Conservation (phyloP, 2,329 filamentous ascomycete species). For the Stylonectria norvegica region DNA sequence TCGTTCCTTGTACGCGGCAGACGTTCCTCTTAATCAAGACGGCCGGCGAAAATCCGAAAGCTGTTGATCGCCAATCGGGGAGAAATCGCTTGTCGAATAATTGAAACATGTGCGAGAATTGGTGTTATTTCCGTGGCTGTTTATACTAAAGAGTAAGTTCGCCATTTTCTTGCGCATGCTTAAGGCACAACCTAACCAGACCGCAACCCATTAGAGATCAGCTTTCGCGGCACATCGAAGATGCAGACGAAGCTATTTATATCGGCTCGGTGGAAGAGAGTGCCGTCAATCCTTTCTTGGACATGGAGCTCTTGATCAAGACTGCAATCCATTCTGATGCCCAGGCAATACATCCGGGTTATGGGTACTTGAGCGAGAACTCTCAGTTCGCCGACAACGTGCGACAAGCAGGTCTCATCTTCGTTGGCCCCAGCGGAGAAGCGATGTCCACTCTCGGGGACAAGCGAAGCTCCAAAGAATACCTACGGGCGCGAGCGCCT, state of each 20-base stretch:
- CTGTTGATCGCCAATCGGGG: conserved; percentile 23
- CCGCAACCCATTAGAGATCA: conserved; percentile 5
- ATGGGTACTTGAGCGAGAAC: conserved; percentile 37
- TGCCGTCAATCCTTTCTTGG: conserved; percentile 11
- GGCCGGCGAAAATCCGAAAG: conserved; percentile 27
- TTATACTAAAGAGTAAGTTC: conserved; percentile 44
- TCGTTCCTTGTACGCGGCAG: background rate
- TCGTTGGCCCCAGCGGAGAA: conserved; percentile 52
- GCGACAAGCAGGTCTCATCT: conserved; percentile 49
- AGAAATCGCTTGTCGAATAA: conserved; percentile 21
- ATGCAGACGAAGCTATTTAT: conserved; percentile 17
- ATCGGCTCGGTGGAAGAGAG: conserved; percentile 11
- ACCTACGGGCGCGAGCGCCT: conserved; percentile 13
- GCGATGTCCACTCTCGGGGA: conserved; percentile 31
- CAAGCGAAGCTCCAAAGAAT: conserved; percentile 19
- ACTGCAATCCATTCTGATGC: conserved; percentile 29
- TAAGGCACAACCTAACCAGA: background rate
- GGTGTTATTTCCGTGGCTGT: conserved; percentile 51
- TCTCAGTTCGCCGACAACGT: conserved; percentile 55
- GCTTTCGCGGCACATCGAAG: conserved; percentile 9
- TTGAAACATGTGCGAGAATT: conserved; percentile 31
- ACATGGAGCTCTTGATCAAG: conserved; percentile 10
- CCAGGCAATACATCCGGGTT: conserved; percentile 17
- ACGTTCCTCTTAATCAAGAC: background rate
- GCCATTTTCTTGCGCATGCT: background rate